Evolutionary conservation across 768 basidiomycete genomes (phyloP), one percentile per base, ranked within the genome.

Genomic region (Suillus subluteus): DNA sequence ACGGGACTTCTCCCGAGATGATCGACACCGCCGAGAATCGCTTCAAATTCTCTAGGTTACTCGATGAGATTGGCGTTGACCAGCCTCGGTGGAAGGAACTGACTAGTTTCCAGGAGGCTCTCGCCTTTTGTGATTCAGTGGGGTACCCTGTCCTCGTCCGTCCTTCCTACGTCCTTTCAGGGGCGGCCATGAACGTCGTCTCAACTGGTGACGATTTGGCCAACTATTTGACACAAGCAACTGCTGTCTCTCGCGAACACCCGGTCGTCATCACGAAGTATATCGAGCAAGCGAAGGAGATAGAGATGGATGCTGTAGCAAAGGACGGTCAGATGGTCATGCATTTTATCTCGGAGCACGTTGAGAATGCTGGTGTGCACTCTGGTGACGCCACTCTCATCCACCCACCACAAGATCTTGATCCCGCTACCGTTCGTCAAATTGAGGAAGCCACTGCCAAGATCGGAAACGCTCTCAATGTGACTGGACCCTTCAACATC

Each of bases 281-380:
- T 82, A 98, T 99, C 77, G 97, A 99, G 78, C 94, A 98, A 77
- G 98, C 98, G 38, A 99, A 99, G 84, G 98, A 99, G 81, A 99
- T 99, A 71, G 98, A 99, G 83, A 98, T 99, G 95, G 98, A 99
- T 74, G 98, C 98, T 26, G 89, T 99, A 46, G 98, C 98, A 41
- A 93, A 93, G 79, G 94, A 95, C 74, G 97, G 97, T 26, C 94
- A 98, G 83, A 91, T 99, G 88, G 86, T 98, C 78, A 98, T 99
- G 97, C 98, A 99, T 79, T 98, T 95, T 79, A 96, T 98, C 77
- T 99, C 97, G 15, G 98, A 99, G 81, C 97, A 99, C 77, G 96
- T 99, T 73, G 97, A 98, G 82, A 67, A 97, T 81, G 65, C 65
- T 52, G 97, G 98, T 67, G 96, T 99, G 3, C 97, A 99, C 80